These are phyloP conservation scores for Oryza officinalis DNA, from an alignment of 176 grass and related monocot species.

Conservation along the genomic window DNA sequence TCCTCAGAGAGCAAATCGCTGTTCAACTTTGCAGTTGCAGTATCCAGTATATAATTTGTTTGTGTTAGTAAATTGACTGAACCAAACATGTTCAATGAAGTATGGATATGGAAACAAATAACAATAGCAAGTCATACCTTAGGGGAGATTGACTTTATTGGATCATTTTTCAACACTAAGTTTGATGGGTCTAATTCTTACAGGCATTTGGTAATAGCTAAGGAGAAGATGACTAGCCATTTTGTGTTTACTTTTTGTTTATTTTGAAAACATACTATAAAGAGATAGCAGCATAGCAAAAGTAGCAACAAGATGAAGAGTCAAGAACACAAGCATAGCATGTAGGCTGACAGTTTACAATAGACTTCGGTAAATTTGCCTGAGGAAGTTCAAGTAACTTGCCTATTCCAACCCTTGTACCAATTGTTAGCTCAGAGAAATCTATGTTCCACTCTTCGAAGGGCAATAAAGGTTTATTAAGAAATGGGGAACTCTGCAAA, in stretches of 20 bases:
- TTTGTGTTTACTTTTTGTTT: neutral
- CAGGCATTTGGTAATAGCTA: neutral
- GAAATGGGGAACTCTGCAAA: slow-evolving; percentile 78
- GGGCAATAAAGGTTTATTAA: slow-evolving; percentile 81
- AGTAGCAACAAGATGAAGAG: slow-evolving; percentile 20
- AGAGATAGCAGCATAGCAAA: slow-evolving; percentile 13
- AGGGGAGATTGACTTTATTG: neutral
- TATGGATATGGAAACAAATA: slow-evolving; percentile 6
- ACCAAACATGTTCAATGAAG: slow-evolving; percentile 16
- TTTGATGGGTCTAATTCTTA: neutral
- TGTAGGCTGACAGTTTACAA: neutral
- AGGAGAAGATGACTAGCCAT: neutral
- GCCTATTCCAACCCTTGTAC: slow-evolving; percentile 98
- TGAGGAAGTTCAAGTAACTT: slow-evolving; percentile 47
- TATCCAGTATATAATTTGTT: slow-evolving; percentile 10
- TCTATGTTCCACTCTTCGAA: slow-evolving; percentile 99
- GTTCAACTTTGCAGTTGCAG: slow-evolving; percentile 2
- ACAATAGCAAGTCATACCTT: slow-evolving; percentile 5
- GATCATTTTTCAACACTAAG: neutral
- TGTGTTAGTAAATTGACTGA: neutral
- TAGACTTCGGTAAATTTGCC: slow-evolving; percentile 9
- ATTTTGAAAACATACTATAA: slow-evolving; percentile 12
- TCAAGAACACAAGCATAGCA: slow-evolving; percentile 20
- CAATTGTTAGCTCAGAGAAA: slow-evolving; percentile 95
- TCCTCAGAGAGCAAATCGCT: slow-evolving; percentile 10